Base-by-base conservation (phyloP, 176 grass and related monocot genomes). In the Alloteropsis semialata region DNA sequence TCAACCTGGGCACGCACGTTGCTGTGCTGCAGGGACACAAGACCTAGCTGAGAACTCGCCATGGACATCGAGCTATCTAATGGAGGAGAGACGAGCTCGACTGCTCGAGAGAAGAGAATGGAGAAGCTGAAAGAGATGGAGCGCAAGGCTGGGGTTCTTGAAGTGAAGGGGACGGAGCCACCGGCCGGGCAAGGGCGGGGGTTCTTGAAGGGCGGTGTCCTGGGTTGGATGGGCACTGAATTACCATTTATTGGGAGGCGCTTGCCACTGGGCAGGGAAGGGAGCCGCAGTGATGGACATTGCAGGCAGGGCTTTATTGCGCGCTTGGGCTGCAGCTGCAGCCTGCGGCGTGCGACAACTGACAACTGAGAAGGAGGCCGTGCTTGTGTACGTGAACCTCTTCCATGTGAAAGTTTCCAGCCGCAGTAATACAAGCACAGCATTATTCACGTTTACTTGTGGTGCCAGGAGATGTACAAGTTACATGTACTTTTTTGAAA, bases 191-290 rank as follows among this genome's bases (percentile, higher is more conserved):
- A 54, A 74, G 71, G 71, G 48, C 71, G n/a, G 48, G 72, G 72
- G 30, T 74, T 74, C 49, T 74, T 80, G 69, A 39, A 45, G 34
- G 45, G 29, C 19, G 19, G 58, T 86, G 78, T 56, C 44, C 78
- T 65, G 38, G 32, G 77, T 70, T 77, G 79, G 78, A 90, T 78
- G 83, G 72, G 82, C 77, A 71, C 53, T 89, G 83, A 85, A 85
- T 77, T 81, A 44, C 55, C 88, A 85, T 85, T 89, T 89, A 89
- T 76, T 81, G 87, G 53, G 62, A 51, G 77, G 69, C 24, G 61
- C 41, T 48, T 59, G 39, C 51, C 42, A 61, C 66, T 27, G 82
- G 70, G 46, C 82, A 81, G 45, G 51, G 64, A 81, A 81, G 45
- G 51, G 64, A 81, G 72, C 82, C 63, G 63, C 75, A 62, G 69